Evolutionary conservation across 177 flowering plant species (phyloP), one percentile per base, ranked within the genome.

Genomic region (Vitis hybrid): DNA sequence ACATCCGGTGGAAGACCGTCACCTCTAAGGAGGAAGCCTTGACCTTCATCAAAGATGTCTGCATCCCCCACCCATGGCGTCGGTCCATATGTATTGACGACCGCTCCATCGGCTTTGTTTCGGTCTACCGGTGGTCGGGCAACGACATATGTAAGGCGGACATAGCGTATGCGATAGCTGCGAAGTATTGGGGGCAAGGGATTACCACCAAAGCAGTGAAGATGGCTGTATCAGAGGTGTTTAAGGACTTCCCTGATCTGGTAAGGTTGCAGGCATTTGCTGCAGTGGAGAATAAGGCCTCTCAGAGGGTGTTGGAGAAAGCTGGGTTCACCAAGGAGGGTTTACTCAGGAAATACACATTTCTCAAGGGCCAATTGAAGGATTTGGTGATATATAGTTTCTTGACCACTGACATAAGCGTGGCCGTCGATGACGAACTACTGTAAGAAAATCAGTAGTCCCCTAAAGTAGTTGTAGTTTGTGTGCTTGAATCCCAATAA

Each of bases 61-160:
- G 73, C 49, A 81, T 83, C 11, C 76, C 83, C 12, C 86, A 83
- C 66, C 86, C 84, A 18, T 81, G 79, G 81, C 66, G 76, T 2
- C 26, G 79, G 7, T 70, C 86, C 11, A 78, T 83, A n/a, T 83
- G 86, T 78, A n/a, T 80, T 49, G 68, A 62, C n/a, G 77, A 77
- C 69, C 78, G 64, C 19, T 70, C 79, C 12, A 71, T 80, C 22
- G 84, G 84, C 2, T 78, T 72, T 39, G 62, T 80, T 2, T 70
- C 71, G 1, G 60, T 81, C 39, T 52, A 11, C 6, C 82, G 72
- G 1, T 70, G 63, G 14, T 68, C 79, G 5, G 82, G 78, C 0
- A 69, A 79, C 5, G 73, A 73, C 45, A 57, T 60, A 22, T 79
- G 75, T 14, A 53, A 73, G 15, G 83, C 80, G 1, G 69, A 75